These are phyloP conservation scores for Adansonia gregorii DNA, from an alignment of 441 rosid genomes.

Conservation along the genomic window DNA sequence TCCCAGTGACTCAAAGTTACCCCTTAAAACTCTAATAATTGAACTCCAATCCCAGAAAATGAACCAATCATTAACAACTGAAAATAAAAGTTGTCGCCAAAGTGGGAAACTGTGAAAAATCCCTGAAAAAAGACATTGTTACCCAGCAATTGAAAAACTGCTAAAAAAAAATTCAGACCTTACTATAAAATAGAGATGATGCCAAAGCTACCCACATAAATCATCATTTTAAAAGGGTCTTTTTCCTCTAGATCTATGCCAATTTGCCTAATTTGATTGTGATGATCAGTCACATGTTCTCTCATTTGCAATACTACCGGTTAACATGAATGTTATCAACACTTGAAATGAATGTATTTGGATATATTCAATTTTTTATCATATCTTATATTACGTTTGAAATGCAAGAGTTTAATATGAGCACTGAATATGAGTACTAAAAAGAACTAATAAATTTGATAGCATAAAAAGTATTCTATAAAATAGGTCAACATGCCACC, in stretches of 20 bases:
- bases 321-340: conserved; percentile 3
- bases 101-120: conserved; percentile 18
- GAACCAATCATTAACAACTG: not conserved
- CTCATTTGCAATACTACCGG: conserved; percentile 3
- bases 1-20: not conserved
- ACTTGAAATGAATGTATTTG: not conserved
- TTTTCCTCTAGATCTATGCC: conserved; percentile 44
- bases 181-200: not conserved
- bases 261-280: not conserved
- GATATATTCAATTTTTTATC: no score
- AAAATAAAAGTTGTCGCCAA: conserved; percentile 1
- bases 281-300: conserved; percentile 22
- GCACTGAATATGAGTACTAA: no score
- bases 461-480: no score
- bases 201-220: not conserved
- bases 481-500: no score
- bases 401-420: no score
- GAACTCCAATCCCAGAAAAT: conserved; percentile 18
- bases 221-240: conserved; percentile 25
- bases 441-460: no score
- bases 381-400: no score
- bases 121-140: conserved; percentile 8
- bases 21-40: conserved; percentile 13
- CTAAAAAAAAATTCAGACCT: not conserved
- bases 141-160: not conserved